Base-by-base conservation (phyloP, 2,329 filamentous ascomycete genomes). In the Talaromyces marneffei region DNA sequence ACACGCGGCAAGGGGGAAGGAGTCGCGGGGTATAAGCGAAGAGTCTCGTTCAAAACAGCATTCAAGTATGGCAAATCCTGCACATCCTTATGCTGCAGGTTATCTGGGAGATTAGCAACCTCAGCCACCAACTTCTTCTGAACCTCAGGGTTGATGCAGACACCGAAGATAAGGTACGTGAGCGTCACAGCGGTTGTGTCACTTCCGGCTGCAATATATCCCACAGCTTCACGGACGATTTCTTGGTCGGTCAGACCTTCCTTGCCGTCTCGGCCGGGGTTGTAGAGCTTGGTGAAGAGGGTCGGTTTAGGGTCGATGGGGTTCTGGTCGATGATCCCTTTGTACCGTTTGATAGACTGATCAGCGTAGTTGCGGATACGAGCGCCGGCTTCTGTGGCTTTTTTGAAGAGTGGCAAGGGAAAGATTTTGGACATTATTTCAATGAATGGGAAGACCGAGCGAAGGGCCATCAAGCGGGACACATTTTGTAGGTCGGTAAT, bases 1-100 rank as follows among this genome's bases (percentile, higher is more conserved):
- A 79, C 71, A 1, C 85, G 79, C 1, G 82, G 83, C 60, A 85
- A 79, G 0, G 77, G 76, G 0, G 83, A 83, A 0, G 84, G 83
- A 9, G 85, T 83, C 0, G 85, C 79, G 0, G 82, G 77, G 58
- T 85, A 79, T 0, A 85, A 74, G 1, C 85, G 79, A n/a, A 87
- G 75, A 0, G 83, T 83, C 67, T 87, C 85, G 69, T 78, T 79
- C 16, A 87, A 63, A 2, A 85, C 74, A 14, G 83, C 82, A 60
- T 86, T 77, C 1, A 87, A 75, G 2, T 84, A 65, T 0, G 82
- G 81, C 0, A 86, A 74, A 1, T 66, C 66, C 63, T 85, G 82
- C 1, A 86, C 67, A 69, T 71, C 67, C 75, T 82, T 12, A 74
- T 69, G 59, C 73, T 71, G 0, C 78, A 78, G 52, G 73, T 66